Conservation (phyloP, 768 basidiomycete species). For the Mycena rebaudengoi region DNA sequence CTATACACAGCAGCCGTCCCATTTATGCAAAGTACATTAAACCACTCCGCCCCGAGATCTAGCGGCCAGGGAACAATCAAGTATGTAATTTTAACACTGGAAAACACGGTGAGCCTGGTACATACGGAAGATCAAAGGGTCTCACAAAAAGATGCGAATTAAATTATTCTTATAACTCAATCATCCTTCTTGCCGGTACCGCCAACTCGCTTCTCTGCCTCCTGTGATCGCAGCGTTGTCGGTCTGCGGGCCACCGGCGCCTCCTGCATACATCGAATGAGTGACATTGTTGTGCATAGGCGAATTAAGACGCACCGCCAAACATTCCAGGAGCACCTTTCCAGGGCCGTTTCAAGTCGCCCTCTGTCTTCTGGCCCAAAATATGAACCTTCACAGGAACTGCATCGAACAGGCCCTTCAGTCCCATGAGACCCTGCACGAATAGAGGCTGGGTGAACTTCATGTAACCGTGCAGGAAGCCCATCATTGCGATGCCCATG, state of each 20-base stretch:
- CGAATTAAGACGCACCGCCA: slow-evolving; percentile 58
- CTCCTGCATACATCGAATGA: too few species aligned
- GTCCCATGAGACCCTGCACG: slow-evolving; percentile 93
- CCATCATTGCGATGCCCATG: slow-evolving; percentile 88
- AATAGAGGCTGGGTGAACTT: slow-evolving; percentile 97
- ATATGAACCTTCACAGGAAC: slow-evolving; percentile 86
- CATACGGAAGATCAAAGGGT: neutral
- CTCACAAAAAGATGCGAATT: slow-evolving; percentile 11
- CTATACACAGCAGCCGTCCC: neutral
- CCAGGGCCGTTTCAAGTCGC: slow-evolving; percentile 92
- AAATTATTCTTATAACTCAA: slow-evolving; percentile 37
- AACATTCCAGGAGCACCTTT: slow-evolving; percentile 76
- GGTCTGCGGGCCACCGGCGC: slow-evolving; percentile 76
- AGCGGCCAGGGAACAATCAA: slow-evolving; percentile 17
- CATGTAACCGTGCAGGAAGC: slow-evolving; percentile 92
- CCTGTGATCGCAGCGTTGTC: slow-evolving; percentile 87
- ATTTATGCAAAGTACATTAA: slow-evolving; percentile 19
- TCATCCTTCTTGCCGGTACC: slow-evolving; percentile 77
- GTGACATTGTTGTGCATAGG: too few species aligned
- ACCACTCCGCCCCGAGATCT: slow-evolving; percentile 14
- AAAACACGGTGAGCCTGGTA: neutral
- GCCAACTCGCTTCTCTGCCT: slow-evolving; percentile 86
- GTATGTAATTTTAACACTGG: slow-evolving; percentile 26
- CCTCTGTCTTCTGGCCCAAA: slow-evolving; percentile 79
- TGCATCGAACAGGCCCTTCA: slow-evolving; percentile 90